Base-by-base conservation (phyloP, 2,329 filamentous ascomycete genomes). In the Rhynchosporium agropyri region DNA sequence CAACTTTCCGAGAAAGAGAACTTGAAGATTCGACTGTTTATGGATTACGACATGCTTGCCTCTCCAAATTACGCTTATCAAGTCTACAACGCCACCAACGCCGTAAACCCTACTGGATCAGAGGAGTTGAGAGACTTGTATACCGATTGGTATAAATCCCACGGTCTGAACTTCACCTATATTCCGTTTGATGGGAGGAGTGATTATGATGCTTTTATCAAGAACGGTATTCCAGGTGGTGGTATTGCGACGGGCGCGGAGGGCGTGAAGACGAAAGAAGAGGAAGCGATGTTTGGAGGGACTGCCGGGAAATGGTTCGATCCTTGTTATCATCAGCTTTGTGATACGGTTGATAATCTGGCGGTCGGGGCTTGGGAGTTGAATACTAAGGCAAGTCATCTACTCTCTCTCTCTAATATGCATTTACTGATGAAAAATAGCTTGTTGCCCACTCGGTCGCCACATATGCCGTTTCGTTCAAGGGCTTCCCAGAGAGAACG, bases 161-260 rank as follows among this genome's bases (percentile, higher is more conserved):
- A 87, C 28, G 86, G 81, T 1, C 79, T 87, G 62, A 86, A 87
- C 75, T 88, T 87, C 73, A 89, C 85, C 0, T 85, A 89, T 63
- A 90, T 90, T 33, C 83, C 85, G 2, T 94, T 95, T 68, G 88
- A 92, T 69, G 90, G 90, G 6, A 86, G 90, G 63, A 91, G 87
- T 66, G 91, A 95, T 76, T 94, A 94, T 70, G 89, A 87, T 57
- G 88, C 85, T 1, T 93, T 94, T 78, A 88, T 92, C 70, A 81
- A 84, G 42, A 81, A 84, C 61, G 88, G 88, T 3, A 91, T 93
- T 48, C 88, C 90, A 0, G 85, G 85, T 0, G 89, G 90, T 29
- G 90, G 90, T 36, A 85, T 93, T 65, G 89, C 89, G 60, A 92
- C 90, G 2, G 90, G 90, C 45, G 90, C 90, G 1, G 90, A 93